A percentile compares a stretch with the other conserved stretches of the same genome.
These are phyloP conservation scores for Pelagophyceae sp. DNA, from an alignment of 352 stramenopile genomes.

Conservation along the genomic window DNA sequence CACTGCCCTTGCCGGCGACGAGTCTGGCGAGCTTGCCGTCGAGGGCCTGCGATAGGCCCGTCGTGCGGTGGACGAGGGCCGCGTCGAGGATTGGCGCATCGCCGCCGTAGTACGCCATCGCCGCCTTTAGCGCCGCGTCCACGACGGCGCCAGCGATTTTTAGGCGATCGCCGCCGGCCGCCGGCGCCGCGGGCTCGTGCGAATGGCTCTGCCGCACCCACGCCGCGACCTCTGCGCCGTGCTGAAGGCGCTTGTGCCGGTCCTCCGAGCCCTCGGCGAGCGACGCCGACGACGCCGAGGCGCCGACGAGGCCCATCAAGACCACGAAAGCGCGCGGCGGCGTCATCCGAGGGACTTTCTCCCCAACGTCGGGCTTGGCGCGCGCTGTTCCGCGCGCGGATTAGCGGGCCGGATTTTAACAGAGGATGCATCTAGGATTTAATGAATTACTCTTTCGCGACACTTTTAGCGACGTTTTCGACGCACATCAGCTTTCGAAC, in stretches of 20 bases:
- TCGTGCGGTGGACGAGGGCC: background rate
- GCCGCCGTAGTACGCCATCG: slow-evolving; percentile 13
- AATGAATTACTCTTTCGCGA: too few species aligned
- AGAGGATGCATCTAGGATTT: too few species aligned
- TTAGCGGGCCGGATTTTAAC: too few species aligned
- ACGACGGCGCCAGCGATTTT: too few species aligned
- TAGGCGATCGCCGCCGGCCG: background rate
- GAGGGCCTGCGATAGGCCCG: background rate
- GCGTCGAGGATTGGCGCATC: background rate
- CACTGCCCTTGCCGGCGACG: background rate
- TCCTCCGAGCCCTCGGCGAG: background rate
- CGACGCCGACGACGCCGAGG: background rate
- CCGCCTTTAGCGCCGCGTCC: too few species aligned
- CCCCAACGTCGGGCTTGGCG: background rate
- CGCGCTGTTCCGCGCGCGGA: too few species aligned
- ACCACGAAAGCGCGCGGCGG: background rate
- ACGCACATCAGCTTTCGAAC: too few species aligned
- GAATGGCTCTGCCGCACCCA: background rate
- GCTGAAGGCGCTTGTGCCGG: background rate
- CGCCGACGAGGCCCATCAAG: background rate
- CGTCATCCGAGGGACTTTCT: background rate
- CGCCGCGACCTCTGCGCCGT: background rate
- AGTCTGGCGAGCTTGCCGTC: background rate
- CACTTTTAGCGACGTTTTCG: too few species aligned
- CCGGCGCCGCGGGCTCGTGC: background rate